phyloP scores from a whole-genome alignment of 2,329 filamentous ascomycete species.

The Epichloe bromicola region DNA sequence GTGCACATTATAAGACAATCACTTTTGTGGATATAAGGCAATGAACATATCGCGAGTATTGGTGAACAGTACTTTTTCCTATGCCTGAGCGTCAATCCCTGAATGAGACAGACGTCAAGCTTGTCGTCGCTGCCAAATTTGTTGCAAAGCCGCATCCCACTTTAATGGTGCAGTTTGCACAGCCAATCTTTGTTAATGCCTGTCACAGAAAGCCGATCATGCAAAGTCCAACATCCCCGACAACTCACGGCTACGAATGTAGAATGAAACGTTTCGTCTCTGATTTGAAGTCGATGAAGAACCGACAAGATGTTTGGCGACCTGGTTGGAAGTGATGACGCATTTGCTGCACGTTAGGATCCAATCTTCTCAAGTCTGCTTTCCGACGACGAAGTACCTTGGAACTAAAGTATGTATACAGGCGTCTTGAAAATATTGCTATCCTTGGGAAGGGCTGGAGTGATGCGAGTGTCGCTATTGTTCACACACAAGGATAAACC shows the following conservation, averaged over 20 bases:
- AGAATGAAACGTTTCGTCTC: constrained; percentile 23
- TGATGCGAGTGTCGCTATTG: constrained; percentile 12
- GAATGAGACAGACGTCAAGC: constrained; percentile 19
- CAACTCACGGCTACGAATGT: constrained; percentile 47
- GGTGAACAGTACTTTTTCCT: constrained; percentile 70
- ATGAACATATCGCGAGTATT: constrained; percentile 58
- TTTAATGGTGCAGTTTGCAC: constrained; percentile 24
- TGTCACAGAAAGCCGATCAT: constrained; percentile 53
- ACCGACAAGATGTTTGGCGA: constrained; percentile 43
- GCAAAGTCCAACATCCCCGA: constrained; percentile 67
- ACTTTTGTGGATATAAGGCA: constrained; percentile 63
- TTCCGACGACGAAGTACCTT: constrained; percentile 27
- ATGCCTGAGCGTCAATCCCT: constrained; percentile 38
- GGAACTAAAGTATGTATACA: constrained; percentile 44
- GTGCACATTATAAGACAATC: constrained; percentile 57
- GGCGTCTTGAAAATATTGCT: constrained; percentile 12
- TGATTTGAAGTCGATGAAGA: constrained; percentile 30
- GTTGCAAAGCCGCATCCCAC: constrained; percentile 60
- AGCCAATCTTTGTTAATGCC: constrained; percentile 36
- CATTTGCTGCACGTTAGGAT: constrained; percentile 23
- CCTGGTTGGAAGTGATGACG: constrained; percentile 43
- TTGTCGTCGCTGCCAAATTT: constrained; percentile 33
- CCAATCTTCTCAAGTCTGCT: background rate
- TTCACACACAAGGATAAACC: constrained; percentile 43
- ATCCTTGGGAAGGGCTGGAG: background rate